Base-by-base conservation (phyloP, 345 rosid genomes). In the Arabidopsis thaliana region DNA sequence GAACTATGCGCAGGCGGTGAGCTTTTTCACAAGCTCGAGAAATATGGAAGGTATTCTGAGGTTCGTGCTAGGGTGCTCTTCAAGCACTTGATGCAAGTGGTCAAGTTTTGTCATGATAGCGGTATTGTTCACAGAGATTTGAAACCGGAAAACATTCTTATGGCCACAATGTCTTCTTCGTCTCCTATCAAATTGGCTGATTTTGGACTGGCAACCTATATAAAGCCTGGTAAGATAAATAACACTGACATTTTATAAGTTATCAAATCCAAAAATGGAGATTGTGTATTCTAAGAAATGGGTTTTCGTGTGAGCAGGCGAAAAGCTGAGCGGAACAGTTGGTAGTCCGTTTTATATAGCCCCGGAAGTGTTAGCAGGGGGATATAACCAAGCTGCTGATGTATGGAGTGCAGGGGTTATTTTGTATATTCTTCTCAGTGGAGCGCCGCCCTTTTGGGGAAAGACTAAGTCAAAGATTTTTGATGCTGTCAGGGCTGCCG, bases 331-430 rank as follows among this genome's bases (percentile, higher is more conserved):
- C 24, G 93, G 89, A 45, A 85, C 87, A 2, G 96, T 84, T 68
- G 96, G 91, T 2, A 86, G 93, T 42, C 96, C 96, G 8, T 88
- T 87, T 80, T 87, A 89, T 63, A 85, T 89, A 71, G 96, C 93
- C 25, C 93, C 93, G 0, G 93, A 89, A 80, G 96, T 89, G 71
- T 71, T 89, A 25, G 67, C 82, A 5, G 96, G 93, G 62, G 86
- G 85, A n/a, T 87, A 87, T 78, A 80, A 88, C 71, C 81, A 89
- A 74, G 87, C 87, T 66, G 96, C 91, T 71, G 96, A 87, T 81
- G 81, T 87, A 63, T 89, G 96, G 95, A 89, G 95, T 81, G 85
- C 95, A 61, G 92, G 95, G 71, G 90, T 87, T 64, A 86, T 89
- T 69, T 71, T 84, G 58, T 86, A 86, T 77, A 86, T 86, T 73